phyloP scores from a whole-genome alignment of 176 grass and related monocot genomes.

The Eleusine coracana region DNA sequence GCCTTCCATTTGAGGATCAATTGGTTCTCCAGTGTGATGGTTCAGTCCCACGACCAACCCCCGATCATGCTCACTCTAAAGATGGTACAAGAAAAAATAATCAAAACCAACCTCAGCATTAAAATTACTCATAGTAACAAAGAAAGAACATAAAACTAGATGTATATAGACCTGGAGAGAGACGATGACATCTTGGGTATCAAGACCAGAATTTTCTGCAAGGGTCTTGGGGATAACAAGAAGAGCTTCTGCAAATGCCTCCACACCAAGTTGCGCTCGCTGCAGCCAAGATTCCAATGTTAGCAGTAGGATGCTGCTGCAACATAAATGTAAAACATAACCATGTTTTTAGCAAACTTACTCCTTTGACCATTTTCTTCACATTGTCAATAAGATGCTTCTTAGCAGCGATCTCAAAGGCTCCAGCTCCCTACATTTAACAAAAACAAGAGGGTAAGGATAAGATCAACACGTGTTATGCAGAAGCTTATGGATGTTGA shows the following conservation, averaged over 20 bases:
- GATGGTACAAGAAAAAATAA: conserved; percentile 8
- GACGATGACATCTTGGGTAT: conserved; percentile 85
- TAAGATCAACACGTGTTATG: not conserved
- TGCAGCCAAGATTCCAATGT: conserved; percentile 38
- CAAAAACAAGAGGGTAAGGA: not conserved
- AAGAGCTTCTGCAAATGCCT: conserved; percentile 96
- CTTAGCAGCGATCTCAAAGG: conserved; percentile 96
- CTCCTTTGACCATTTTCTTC: conserved; percentile 94
- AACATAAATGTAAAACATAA: not conserved
- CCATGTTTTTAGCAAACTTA: conserved; percentile 35
- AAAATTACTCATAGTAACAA: not conserved
- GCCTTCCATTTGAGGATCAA: conserved; percentile 94
- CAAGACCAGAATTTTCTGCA: conserved; percentile 92
- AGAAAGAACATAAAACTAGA: not conserved
- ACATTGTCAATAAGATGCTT: conserved; percentile 89
- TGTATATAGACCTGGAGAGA: conserved; percentile 63
- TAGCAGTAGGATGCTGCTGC: not conserved
- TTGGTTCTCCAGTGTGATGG: conserved; percentile 77
- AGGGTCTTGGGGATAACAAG: conserved; percentile 94
- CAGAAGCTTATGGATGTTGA: not conserved
- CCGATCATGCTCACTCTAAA: conserved; percentile 85
- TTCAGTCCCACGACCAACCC: conserved; percentile 82
- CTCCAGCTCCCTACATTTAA: conserved; percentile 73
- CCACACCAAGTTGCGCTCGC: conserved; percentile 93
- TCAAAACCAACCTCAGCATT: not conserved